These are phyloP conservation scores for Clavariopsis aquatica DNA, from an alignment of 495 filamentous ascomycete genomes.

Conservation along the genomic window DNA sequence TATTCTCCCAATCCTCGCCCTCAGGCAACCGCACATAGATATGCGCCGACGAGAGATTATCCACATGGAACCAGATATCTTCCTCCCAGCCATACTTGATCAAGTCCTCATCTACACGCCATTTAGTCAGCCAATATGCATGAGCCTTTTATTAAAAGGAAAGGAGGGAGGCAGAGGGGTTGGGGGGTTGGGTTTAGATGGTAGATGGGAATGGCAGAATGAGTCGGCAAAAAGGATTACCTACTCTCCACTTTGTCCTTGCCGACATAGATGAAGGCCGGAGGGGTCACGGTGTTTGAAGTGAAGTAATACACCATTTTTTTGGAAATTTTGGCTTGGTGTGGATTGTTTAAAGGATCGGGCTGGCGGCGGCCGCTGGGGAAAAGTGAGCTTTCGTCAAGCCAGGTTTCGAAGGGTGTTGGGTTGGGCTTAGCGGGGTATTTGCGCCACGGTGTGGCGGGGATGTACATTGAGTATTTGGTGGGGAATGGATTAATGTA, in stretches of 20 bases:
- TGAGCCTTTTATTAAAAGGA: background rate
- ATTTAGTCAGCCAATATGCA: background rate
- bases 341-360: background rate
- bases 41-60: slow-evolving; percentile 95
- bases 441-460: background rate
- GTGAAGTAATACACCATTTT: slow-evolving; percentile 95
- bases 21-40: slow-evolving; percentile 86
- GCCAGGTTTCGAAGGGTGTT: background rate
- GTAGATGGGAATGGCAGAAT: too few species aligned
- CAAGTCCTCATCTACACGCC: slow-evolving; percentile 86
- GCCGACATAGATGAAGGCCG: slow-evolving; percentile 89
- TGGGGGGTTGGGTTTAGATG: too few species aligned
- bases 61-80: slow-evolving; percentile 98
- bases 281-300: slow-evolving; percentile 72
- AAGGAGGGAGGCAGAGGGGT: too few species aligned
- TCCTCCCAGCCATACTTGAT: slow-evolving; percentile 91
- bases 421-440: slow-evolving; percentile 1
- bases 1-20: slow-evolving; percentile 81
- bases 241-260: slow-evolving; percentile 99
- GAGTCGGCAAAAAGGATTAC: slow-evolving; percentile 35
- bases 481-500: too few species aligned
- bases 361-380: too few species aligned
- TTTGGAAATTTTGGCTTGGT: background rate
- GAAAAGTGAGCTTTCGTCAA: too few species aligned
- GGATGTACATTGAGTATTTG: slow-evolving; percentile 20